Base-by-base conservation (phyloP, 768 basidiomycete species). In the Boletus bicolor region DNA sequence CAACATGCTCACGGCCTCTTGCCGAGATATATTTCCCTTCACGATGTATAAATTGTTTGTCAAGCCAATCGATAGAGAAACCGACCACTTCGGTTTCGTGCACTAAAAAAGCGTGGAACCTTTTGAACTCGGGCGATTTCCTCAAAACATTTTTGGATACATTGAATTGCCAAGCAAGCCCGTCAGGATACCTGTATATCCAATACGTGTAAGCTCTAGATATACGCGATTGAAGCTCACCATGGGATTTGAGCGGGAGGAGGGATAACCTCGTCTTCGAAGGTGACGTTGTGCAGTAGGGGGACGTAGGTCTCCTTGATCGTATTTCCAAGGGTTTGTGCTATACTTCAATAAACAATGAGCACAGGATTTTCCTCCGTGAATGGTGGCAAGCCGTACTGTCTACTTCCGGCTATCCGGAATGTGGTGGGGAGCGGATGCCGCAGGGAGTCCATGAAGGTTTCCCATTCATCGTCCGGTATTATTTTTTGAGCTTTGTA, bases 1-100 rank as follows among this genome's bases (percentile, higher is more conserved):
- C n/a, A 99, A 77, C 97, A 99, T 99, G 69, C 93, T 96, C 55
- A 99, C 97, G 17, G 93, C 94, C 72, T 99, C 97, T 71, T 98
- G 95, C 21, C 97, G 78, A 11, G 93, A 96, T 45, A 98, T 79
- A 64, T 99, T 99, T 45, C 97, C 95, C 93, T 95, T 62, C 5
- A 36, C 0, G 30, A n/a, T 8, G 19, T 50, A 45, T 60, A 24
- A 46, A 46, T 39, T 24, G 11, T 0, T 48, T 44, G n/a, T 37
- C 49, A 47, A 52, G 46, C 9, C 7, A 15, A 3, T 48, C 39
- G 4, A 49, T 7, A 34, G 30, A 45, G n/a, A 51, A 28, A 79
- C 89, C 41, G 61, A 95, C 94, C 32, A 95, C 91, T 76, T 98
- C 97, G 0, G 97, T 98, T 75, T 99, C 97, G 60, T 93, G 95